Evolutionary conservation across 129 eudicot genomes (phyloP), one percentile per base, ranked within the genome.

Genomic region (Pittosporum tobira): DNA sequence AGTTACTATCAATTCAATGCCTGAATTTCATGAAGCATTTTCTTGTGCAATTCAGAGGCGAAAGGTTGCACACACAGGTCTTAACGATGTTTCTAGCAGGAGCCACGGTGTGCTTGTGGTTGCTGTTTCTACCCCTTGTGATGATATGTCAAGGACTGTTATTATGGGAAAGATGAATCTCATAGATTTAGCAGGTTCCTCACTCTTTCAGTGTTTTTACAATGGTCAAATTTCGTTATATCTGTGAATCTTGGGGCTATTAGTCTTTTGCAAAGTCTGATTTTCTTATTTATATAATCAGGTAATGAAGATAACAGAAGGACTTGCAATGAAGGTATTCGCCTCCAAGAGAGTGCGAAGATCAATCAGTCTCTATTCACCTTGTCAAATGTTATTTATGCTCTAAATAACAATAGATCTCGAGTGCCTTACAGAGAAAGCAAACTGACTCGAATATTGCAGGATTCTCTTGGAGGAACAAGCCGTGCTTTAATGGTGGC

Each of bases 401-500:
- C 99, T 8, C 77, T 93, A 49, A 87, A 93, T 66, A 93, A 91
- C 72, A 76, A 71, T 59, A 63, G 47, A 46, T 66, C 81, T 3
- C 83, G 96, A 74, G 73, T 93, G 29, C 99, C 99, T 25, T 93
- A 87, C 67, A 72, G 99, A 65, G 99, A 93, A 50, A 87, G 84
- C 88, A 93, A 93, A 66, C 44, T 93, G 78, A 93, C 99, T 0
- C 82, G 99, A 14, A 77, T 93, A 78, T 58, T 93, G 65, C 99
- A 93, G 73, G 96, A 93, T 73, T 93, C 99, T 24, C 85, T 93
- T 51, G 96, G 99, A 68, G 94, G 96, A 52, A 83, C 84, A 51
- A 93, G 88, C 51, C 88, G 65, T 62, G 88, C 96, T 61, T 62
- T 87, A 48, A 87, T 93, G 99, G 76, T 93, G 20, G 94, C 99